Evolutionary conservation across 108 stramenopile genomes (phyloP).

Genomic region (Pseudonitzschia pungens): DNA sequence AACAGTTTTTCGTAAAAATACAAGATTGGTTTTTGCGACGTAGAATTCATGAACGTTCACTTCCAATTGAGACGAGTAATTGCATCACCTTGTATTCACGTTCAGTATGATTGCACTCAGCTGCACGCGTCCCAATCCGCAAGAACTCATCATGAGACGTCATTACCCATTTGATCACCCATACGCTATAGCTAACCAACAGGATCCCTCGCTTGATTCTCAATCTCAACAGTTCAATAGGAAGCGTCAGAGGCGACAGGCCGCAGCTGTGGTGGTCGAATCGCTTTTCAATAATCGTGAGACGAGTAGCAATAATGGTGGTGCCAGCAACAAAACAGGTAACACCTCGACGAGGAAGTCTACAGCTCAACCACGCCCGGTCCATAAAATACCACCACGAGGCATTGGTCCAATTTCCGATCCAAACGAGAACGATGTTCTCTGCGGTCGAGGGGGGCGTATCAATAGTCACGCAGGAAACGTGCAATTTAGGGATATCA

Average conservation of each 20-base stretch:
- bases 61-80: no score
- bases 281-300: constrained; percentile 23
- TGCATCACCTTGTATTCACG: no score
- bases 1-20: no score
- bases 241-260: constrained; percentile 35
- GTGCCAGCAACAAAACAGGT: background rate
- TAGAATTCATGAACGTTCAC: no score
- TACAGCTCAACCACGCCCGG: constrained; percentile 56
- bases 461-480: constrained; percentile 89
- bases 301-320: background rate
- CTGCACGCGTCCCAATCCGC: no score
- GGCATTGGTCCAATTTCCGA: constrained; percentile 56
- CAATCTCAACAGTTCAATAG: constrained; percentile 26
- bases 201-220: constrained; percentile 9
- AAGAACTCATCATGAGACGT: constrained; percentile 21
- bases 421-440: constrained; percentile 57
- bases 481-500: constrained; percentile 74
- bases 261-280: constrained; percentile 31
- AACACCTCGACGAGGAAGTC: constrained; percentile 33
- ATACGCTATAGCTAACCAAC: constrained; percentile 20
- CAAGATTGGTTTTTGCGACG: no score
- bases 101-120: no score
- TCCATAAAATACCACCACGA: constrained; percentile 37
- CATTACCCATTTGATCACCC: constrained; percentile 16
- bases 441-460: constrained; percentile 72